Evolutionary conservation across 2,329 filamentous ascomycete genomes (phyloP).

Genomic region (Diplodia mutila): DNA sequence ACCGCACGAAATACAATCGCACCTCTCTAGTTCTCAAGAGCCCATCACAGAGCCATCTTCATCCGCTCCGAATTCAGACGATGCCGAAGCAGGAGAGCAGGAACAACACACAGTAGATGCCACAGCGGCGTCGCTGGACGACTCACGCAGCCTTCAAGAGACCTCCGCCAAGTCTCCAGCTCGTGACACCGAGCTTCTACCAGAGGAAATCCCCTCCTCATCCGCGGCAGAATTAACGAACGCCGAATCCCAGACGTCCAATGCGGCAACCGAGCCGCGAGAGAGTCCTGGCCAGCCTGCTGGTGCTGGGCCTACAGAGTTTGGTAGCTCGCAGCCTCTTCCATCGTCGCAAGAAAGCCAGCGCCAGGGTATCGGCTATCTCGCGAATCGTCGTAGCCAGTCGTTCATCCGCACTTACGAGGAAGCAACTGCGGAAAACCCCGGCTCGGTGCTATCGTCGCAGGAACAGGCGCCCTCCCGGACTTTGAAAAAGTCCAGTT

Average conservation of each 20-base stretch:
- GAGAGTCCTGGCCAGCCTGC: conserved; percentile 27
- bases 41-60: conserved; percentile 15
- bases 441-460: not conserved
- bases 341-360: conserved; percentile 37
- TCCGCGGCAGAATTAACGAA: not conserved
- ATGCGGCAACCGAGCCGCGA: conserved; percentile 32
- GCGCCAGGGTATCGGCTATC: conserved; percentile 44
- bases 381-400: conserved; percentile 52
- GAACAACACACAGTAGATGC: conserved; percentile 15
- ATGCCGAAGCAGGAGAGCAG: conserved; percentile 31
- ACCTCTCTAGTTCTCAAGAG: conserved; percentile 15
- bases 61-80: conserved; percentile 23
- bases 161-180: not conserved
- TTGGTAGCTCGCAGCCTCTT: conserved; percentile 38
- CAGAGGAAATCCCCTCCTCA: not conserved
- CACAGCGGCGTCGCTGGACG: not conserved
- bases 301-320: conserved; percentile 35
- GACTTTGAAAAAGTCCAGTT: conserved; percentile 45
- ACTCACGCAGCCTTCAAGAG: not conserved
- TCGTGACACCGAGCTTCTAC: not conserved
- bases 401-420: conserved; percentile 43
- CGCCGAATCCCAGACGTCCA: conserved; percentile 31
- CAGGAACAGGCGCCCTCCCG: conserved; percentile 43
- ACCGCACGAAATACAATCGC: conserved; percentile 33
- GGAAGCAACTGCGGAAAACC: conserved; percentile 29